Percentiles rank a stretch among this genome's conserved stretches.
These are phyloP conservation scores for Penicillium manginii DNA, from an alignment of 495 filamentous ascomycete genomes.

Conservation along the genomic window DNA sequence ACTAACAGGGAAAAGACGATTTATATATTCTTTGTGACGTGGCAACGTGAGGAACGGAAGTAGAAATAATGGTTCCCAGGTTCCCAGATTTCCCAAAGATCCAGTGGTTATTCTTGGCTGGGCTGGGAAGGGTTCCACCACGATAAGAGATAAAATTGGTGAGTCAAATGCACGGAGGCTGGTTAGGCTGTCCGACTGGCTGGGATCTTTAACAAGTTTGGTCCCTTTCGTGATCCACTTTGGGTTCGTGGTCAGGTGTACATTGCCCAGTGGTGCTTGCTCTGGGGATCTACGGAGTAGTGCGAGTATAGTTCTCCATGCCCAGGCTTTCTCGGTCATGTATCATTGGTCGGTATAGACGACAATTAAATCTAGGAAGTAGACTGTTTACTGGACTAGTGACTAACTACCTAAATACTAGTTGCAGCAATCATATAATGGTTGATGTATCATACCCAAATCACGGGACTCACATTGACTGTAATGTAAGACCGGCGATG, in stretches of 20 bases:
- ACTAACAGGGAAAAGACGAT: neutral
- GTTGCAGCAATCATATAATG: no score
- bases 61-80: neutral
- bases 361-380: no score
- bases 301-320: neutral
- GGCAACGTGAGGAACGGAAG: neutral
- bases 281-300: neutral
- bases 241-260: neutral
- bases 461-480: no score
- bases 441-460: no score
- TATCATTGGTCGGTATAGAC: no score
- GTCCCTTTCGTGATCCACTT: no score
- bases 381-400: no score
- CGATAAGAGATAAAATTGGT: conserved; percentile 22
- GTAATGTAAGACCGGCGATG: no score
- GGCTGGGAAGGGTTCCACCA: conserved; percentile 6
- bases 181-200: conserved; percentile 11
- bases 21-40: neutral
- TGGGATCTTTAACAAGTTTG: neutral
- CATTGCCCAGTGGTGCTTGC: neutral
- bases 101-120: neutral
- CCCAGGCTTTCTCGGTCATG: no score
- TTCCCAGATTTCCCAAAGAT: no score
- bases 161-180: conserved; percentile 4
- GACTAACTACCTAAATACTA: no score